These are phyloP conservation scores for Dianthus caryophyllus DNA, from an alignment of 148 eudicot species.

Conservation along the genomic window DNA sequence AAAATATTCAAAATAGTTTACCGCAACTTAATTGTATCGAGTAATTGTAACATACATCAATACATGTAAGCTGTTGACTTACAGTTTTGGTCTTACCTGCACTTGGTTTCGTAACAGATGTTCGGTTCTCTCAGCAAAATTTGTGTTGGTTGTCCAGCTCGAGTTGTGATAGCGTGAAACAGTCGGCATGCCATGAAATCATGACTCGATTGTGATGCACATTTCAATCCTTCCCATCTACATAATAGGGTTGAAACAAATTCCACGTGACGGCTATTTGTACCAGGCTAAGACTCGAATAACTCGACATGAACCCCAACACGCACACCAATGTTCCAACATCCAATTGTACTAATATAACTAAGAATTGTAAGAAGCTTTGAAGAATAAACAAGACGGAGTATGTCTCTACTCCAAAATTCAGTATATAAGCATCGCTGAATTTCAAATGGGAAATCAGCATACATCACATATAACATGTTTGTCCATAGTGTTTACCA, in stretches of 20 bases:
- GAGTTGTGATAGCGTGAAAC: too few species aligned
- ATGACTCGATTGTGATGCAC: too few species aligned
- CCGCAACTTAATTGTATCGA: not conserved
- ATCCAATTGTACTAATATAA: not conserved
- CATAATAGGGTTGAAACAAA: not conserved
- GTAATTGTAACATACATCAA: not conserved
- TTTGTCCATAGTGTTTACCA: constrained; percentile 8
- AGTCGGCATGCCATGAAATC: too few species aligned
- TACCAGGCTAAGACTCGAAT: too few species aligned
- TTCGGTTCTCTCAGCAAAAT: too few species aligned
- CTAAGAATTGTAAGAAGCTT: not conserved
- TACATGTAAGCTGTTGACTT: not conserved
- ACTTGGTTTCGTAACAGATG: too few species aligned
- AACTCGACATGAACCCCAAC: too few species aligned
- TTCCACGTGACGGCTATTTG: too few species aligned
- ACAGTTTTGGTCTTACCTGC: not conserved
- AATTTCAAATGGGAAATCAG: not conserved
- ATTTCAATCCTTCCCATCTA: too few species aligned
- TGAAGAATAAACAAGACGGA: not conserved
- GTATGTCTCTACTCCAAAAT: constrained; percentile 4
- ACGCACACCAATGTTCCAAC: too few species aligned
- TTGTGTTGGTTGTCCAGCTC: too few species aligned
- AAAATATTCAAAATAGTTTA: not conserved
- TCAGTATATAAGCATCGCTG: not conserved
- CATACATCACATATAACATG: constrained; percentile 7